These are phyloP conservation scores for Nakazawaea holstii DNA, from an alignment of 805 yeast genomes.

Conservation along the genomic window DNA sequence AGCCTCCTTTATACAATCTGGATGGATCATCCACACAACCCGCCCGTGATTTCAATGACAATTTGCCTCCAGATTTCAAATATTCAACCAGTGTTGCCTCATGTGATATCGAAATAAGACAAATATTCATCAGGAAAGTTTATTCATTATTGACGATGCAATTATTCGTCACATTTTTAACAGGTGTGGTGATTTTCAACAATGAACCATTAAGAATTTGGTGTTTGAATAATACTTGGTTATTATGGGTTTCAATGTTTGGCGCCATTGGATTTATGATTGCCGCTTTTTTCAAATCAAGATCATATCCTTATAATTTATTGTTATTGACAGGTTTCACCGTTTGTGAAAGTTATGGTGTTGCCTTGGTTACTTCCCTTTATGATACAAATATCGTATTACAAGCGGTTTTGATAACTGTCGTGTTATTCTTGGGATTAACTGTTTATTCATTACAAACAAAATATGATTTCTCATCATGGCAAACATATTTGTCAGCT, in stretches of 20 bases:
- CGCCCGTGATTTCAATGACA: slow-evolving; percentile 12
- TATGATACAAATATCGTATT: slow-evolving; percentile 60
- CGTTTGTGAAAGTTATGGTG: slow-evolving; percentile 62
- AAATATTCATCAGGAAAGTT: slow-evolving; percentile 72
- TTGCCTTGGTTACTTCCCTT: slow-evolving; percentile 62
- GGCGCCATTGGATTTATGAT: slow-evolving; percentile 63
- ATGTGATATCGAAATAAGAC: slow-evolving; percentile 72
- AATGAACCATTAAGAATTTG: slow-evolving; percentile 43
- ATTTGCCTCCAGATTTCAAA: slow-evolving; percentile 73
- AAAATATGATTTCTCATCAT: slow-evolving; percentile 65
- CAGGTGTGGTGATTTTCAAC: slow-evolving; percentile 46
- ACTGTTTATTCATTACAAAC: slow-evolving; percentile 74
- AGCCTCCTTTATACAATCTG: slow-evolving; percentile 9
- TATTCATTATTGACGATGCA: slow-evolving; percentile 67
- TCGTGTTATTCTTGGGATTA: slow-evolving; percentile 68
- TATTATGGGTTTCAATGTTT: slow-evolving; percentile 47
- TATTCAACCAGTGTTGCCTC: slow-evolving; percentile 72
- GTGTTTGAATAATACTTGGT: slow-evolving; percentile 54
- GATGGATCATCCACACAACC: slow-evolving; percentile 7
- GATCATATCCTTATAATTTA: slow-evolving; percentile 65
- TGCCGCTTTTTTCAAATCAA: slow-evolving; percentile 57
- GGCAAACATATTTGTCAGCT: slow-evolving; percentile 52
- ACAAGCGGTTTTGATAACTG: slow-evolving; percentile 67
- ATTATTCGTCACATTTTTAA: slow-evolving; percentile 52
- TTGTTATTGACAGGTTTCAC: slow-evolving; percentile 63